Evolutionary conservation across 2,329 filamentous ascomycete species (phyloP).

Genomic region (Clonostachys solani): DNA sequence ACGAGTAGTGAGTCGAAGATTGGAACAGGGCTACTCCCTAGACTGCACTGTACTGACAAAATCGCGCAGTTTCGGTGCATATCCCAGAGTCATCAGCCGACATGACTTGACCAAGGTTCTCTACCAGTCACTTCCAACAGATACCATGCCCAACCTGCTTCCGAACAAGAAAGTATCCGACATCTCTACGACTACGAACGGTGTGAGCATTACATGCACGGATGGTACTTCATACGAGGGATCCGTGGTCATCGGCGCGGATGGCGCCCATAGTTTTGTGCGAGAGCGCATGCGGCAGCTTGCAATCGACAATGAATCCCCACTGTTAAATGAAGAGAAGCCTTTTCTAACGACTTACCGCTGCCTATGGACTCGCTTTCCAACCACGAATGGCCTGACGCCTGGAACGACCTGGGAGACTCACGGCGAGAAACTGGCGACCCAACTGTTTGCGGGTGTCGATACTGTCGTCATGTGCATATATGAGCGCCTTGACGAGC

Average conservation of each 20-base stretch:
- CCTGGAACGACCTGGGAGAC: not conserved
- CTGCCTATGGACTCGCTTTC: constrained; percentile 24
- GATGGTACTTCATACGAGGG: not conserved
- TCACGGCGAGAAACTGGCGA: constrained; percentile 5
- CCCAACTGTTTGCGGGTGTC: constrained; percentile 14
- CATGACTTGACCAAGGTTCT: constrained; percentile 2
- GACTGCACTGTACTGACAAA: too few relatives aligned
- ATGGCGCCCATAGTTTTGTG: constrained; percentile 13
- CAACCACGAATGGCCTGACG: constrained; percentile 3
- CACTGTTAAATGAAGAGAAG: constrained; percentile 13
- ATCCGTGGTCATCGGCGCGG: constrained; percentile 9
- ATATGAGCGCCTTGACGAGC: constrained; percentile 16
- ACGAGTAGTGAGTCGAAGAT: constrained; percentile 11
- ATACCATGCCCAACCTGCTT: not conserved
- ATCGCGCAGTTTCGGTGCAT: not conserved
- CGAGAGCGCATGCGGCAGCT: constrained; percentile 14
- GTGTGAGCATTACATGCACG: not conserved
- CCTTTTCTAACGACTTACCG: constrained; percentile 23
- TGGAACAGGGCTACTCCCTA: too few relatives aligned
- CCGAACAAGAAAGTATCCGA: not conserved
- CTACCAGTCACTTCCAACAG: constrained; percentile 1
- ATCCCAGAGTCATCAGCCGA: constrained; percentile 1
- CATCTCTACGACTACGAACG: not conserved
- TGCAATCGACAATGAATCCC: constrained; percentile 9
- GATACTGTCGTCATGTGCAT: constrained; percentile 13